Percentiles rank a stretch among this genome's conserved stretches.
These are phyloP conservation scores for Citrus cavaleriei DNA, from an alignment of 345 rosid species.

Conservation along the genomic window DNA sequence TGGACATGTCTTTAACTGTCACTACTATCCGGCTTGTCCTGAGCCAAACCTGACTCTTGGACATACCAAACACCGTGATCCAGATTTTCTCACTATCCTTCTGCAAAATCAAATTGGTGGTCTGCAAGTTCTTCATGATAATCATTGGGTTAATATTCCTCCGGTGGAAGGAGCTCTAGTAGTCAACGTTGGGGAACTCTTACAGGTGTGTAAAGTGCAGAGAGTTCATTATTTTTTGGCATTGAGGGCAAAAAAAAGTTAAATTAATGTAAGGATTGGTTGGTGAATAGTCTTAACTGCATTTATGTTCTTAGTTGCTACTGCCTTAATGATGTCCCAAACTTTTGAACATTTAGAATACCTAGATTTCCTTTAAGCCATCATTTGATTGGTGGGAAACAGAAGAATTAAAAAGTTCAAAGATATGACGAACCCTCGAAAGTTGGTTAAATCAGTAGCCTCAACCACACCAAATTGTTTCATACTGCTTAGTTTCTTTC, in stretches of 20 bases:
- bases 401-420: not conserved
- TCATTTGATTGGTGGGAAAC: not conserved
- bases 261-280: not conserved
- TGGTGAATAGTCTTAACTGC: not conserved
- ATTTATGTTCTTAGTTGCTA: not conserved
- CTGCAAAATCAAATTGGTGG: conserved; percentile 14
- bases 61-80: conserved; percentile 13
- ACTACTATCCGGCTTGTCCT: conserved; percentile 34
- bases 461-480: too few species aligned
- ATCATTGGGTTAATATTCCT: conserved; percentile 21
- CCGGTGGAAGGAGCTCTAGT: not conserved
- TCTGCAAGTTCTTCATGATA: conserved; percentile 21
- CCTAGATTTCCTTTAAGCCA: not conserved
- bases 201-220: conserved; percentile 8
- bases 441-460: too few species aligned
- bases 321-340: not conserved
- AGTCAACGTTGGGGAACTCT: conserved; percentile 22
- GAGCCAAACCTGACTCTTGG: conserved; percentile 24
- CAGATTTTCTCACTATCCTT: conserved; percentile 18
- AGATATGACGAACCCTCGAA: not conserved
- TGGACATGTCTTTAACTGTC: conserved; percentile 18
- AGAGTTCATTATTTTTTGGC: not conserved
- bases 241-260: not conserved
- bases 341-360: not conserved
- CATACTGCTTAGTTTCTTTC: too few species aligned